phyloP scores from a whole-genome alignment of 306 rosid species.

The Inga laurina region DNA sequence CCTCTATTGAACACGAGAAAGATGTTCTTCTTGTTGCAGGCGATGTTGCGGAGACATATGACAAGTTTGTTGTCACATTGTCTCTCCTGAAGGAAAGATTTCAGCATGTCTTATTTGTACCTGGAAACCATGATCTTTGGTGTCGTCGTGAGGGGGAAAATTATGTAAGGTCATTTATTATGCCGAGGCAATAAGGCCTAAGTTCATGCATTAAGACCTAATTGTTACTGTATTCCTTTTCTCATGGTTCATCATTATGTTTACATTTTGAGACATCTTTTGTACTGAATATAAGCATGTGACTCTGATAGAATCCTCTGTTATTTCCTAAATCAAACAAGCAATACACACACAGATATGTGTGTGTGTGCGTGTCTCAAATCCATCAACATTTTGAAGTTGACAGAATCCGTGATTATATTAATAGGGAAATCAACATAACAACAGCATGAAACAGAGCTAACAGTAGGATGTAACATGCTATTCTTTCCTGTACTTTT shows the following conservation, averaged over 20 bases:
- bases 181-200: slow-evolving; percentile 17
- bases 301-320: background rate
- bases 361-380: background rate
- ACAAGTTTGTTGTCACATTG: slow-evolving; percentile 66
- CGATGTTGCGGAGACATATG: slow-evolving; percentile 78
- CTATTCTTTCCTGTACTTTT: background rate
- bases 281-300: background rate
- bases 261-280: slow-evolving; percentile 9
- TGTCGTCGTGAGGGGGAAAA: slow-evolving; percentile 60
- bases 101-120: slow-evolving; percentile 68
- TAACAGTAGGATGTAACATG: background rate
- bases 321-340: background rate
- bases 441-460: background rate
- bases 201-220: slow-evolving; percentile 20
- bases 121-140: slow-evolving; percentile 95
- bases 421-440: background rate
- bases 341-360: background rate
- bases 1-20: slow-evolving; percentile 44
- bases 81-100: slow-evolving; percentile 75
- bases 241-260: background rate
- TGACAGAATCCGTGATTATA: background rate
- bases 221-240: background rate
- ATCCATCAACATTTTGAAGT: background rate
- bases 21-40: slow-evolving; percentile 84
- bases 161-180: slow-evolving; percentile 54